Evolutionary conservation across 2,329 filamentous ascomycete species (phyloP).

Genomic region (Pezicula rhizophila): DNA sequence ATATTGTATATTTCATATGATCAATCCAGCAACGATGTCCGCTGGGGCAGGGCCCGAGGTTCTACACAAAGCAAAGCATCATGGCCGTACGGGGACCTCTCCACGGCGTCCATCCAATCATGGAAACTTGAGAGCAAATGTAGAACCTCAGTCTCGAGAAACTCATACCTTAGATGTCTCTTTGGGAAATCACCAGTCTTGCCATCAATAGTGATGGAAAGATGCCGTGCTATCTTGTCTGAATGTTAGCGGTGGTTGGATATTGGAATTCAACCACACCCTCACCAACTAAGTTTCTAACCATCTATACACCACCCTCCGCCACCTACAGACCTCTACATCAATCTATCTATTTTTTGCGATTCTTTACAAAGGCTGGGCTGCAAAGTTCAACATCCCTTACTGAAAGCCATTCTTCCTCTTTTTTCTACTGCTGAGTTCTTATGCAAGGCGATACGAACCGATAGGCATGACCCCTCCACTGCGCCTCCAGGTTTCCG

Average conservation of each 20-base stretch:
- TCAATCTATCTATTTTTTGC: neutral
- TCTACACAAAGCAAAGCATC: too few species aligned
- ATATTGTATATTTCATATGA: neutral
- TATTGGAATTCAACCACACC: slow-evolving; percentile 7
- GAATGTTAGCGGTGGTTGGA: slow-evolving; percentile 7
- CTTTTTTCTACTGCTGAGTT: slow-evolving; percentile 12
- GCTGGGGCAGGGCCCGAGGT: too few species aligned
- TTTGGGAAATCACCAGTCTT: neutral
- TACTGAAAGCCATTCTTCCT: slow-evolving; percentile 13
- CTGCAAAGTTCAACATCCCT: slow-evolving; percentile 14
- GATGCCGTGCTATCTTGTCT: neutral
- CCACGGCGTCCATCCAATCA: too few species aligned
- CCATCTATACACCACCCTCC: neutral
- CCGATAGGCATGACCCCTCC: slow-evolving; percentile 15
- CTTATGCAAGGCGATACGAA: slow-evolving; percentile 18
- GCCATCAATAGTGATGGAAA: too few species aligned
- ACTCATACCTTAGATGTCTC: too few species aligned
- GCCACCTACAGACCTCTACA: neutral
- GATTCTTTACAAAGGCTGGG: slow-evolving; percentile 5
- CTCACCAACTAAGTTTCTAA: neutral
- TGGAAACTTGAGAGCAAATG: too few species aligned
- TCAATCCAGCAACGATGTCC: neutral
- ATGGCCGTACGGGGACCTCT: too few species aligned
- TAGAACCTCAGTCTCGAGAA: too few species aligned
- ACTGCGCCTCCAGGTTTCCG: slow-evolving; percentile 16